These are phyloP conservation scores for Cystobasidiopsis lactophilus DNA, from an alignment of 768 basidiomycete genomes.

Conservation along the genomic window DNA sequence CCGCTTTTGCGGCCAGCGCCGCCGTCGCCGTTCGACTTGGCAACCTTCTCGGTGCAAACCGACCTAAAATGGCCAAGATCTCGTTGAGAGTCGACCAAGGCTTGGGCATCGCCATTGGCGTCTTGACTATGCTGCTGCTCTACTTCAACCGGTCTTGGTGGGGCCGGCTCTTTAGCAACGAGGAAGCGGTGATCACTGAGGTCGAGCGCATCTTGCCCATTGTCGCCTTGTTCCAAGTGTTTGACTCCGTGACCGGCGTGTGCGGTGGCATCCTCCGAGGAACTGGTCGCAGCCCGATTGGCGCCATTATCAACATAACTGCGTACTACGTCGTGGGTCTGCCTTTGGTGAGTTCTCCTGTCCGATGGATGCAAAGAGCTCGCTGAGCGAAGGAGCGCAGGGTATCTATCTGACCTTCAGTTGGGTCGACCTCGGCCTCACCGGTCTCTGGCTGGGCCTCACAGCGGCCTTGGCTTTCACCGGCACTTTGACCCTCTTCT, in stretches of 20 bases:
- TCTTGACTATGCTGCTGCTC: constrained; percentile 42
- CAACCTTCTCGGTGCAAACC: neutral
- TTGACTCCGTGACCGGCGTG: neutral
- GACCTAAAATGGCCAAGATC: neutral
- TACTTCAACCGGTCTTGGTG: constrained; percentile 36
- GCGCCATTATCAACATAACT: neutral
- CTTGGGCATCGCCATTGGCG: constrained; percentile 40
- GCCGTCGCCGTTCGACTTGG: neutral
- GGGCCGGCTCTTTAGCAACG: constrained; percentile 53
- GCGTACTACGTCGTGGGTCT: neutral
- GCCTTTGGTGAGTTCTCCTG: neutral
- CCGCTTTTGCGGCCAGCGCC: neutral
- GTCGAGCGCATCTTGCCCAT: constrained; percentile 40
- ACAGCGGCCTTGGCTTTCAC: neutral
- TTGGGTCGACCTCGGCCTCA: neutral
- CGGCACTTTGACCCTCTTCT: neutral
- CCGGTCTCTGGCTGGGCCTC: neutral
- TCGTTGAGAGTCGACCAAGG: neutral
- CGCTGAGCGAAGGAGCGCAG: no score
- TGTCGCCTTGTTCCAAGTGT: neutral
- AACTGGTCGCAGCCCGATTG: neutral
- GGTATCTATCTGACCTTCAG: neutral
- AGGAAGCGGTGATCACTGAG: constrained; percentile 35
- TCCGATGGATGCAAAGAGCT: no score
- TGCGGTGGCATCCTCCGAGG: neutral